phyloP scores from a whole-genome alignment of 257 asterid species.

The Thymus quinquecostatus region DNA sequence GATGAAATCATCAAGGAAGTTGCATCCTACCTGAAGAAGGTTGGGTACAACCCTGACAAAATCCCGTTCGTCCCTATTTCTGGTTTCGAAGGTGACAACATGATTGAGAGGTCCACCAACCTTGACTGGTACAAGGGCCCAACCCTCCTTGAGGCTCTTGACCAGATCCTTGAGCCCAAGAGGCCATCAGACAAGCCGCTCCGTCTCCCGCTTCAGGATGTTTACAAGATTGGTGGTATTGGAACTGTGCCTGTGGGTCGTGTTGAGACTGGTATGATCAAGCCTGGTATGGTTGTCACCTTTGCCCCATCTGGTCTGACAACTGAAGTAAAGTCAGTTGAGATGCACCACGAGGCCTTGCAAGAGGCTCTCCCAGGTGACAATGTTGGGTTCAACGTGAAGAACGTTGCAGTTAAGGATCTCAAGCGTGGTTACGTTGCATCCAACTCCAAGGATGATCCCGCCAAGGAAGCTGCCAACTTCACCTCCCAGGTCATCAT shows the following conservation, averaged over 20 bases:
- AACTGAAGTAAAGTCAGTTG: conserved; percentile 86
- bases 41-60: conserved; percentile 73
- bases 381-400: too few species aligned
- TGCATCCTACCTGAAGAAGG: conserved; percentile 70
- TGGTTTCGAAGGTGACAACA: conserved; percentile 67
- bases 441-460: too few species aligned
- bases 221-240: conserved; percentile 87
- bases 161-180: conserved; percentile 65
- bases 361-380: conserved; percentile 44
- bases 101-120: conserved; percentile 66
- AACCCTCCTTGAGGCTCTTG: conserved; percentile 64
- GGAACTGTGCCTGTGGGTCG: conserved; percentile 66
- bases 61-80: conserved; percentile 67
- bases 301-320: conserved; percentile 81
- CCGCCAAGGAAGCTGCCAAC: too few species aligned
- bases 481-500: too few species aligned
- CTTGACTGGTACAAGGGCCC: conserved; percentile 77
- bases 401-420: too few species aligned
- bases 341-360: conserved; percentile 80
- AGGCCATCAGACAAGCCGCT: conserved; percentile 82
- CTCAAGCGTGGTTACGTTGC: too few species aligned
- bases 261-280: conserved; percentile 54
- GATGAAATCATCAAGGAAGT: conserved; percentile 84
- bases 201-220: conserved; percentile 89
- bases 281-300: conserved; percentile 81